Conservation (phyloP, 495 filamentous ascomycete genomes). For the Penicillium taxi region DNA sequence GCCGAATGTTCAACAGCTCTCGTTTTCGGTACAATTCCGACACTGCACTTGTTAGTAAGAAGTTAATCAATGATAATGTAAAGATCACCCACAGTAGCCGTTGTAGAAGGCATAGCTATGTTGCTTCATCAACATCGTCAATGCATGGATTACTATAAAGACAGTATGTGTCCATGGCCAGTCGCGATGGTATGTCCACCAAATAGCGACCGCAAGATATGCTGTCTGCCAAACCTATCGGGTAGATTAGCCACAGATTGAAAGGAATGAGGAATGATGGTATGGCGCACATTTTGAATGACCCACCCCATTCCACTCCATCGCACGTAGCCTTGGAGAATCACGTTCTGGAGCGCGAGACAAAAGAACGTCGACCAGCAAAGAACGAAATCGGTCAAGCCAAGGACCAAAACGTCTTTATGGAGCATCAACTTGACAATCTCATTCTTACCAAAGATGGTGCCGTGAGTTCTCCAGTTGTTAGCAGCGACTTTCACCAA, state of each 20-base stretch:
- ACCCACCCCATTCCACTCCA: constrained; percentile 62
- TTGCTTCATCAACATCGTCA: constrained; percentile 73
- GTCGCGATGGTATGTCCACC: constrained; percentile 54
- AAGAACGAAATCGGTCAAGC: constrained; percentile 59
- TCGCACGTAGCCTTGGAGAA: constrained; percentile 45
- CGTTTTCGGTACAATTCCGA: constrained; percentile 49
- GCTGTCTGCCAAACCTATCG: constrained; percentile 51
- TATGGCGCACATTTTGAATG: constrained; percentile 47
- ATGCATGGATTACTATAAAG: constrained; percentile 62
- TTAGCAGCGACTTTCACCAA: constrained; percentile 55
- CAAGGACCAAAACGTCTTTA: constrained; percentile 55
- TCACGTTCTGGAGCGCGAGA: constrained; percentile 50
- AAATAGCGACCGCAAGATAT: constrained; percentile 50
- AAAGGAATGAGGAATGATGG: not conserved
- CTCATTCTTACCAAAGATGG: constrained; percentile 51
- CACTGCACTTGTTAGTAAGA: constrained; percentile 28
- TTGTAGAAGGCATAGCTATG: constrained; percentile 73
- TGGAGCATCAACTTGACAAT: constrained; percentile 60
- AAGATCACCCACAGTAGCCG: constrained; percentile 47
- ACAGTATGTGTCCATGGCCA: constrained; percentile 73
- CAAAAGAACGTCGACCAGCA: constrained; percentile 51
- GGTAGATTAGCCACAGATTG: not conserved
- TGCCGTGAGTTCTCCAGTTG: constrained; percentile 56
- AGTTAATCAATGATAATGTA: too few species aligned
- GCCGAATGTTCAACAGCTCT: constrained; percentile 32